These are phyloP conservation scores for Candida mattraensis DNA, from an alignment of 805 yeast genomes.

Conservation along the genomic window DNA sequence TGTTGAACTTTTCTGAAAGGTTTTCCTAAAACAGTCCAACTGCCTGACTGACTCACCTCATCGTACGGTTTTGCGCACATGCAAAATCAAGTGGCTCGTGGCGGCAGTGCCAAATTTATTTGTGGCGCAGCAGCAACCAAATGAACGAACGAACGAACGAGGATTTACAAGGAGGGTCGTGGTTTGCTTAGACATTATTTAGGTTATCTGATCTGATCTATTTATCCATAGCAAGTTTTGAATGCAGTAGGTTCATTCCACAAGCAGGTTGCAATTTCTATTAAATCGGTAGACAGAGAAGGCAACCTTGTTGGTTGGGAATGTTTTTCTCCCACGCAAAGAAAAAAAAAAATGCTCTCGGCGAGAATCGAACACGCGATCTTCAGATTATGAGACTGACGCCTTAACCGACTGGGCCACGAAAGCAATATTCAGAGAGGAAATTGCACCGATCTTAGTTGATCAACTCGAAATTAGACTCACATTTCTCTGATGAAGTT, in stretches of 20 bases:
- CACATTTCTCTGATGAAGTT: slow-evolving; percentile 2
- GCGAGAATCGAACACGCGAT: slow-evolving; percentile 43
- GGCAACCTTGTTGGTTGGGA: neutral
- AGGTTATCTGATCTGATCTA: too few relatives aligned
- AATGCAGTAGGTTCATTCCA: too few relatives aligned
- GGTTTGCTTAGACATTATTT: too few relatives aligned
- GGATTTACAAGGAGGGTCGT: too few relatives aligned
- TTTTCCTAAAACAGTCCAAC: neutral
- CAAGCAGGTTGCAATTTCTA: too few relatives aligned
- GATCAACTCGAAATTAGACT: neutral
- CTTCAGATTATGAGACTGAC: slow-evolving; percentile 42
- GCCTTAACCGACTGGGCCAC: slow-evolving; percentile 43
- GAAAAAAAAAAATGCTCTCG: slow-evolving; percentile 32
- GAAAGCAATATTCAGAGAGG: slow-evolving; percentile 24
- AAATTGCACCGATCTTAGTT: neutral
- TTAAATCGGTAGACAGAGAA: neutral
- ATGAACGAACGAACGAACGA: neutral
- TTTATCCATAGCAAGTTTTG: too few relatives aligned
- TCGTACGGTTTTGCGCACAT: slow-evolving; percentile 5
- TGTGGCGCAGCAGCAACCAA: slow-evolving; percentile 8
- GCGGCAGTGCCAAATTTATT: slow-evolving; percentile 5
- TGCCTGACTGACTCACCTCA: slow-evolving; percentile 15
- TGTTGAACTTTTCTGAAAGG: too few relatives aligned
- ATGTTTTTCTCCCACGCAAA: neutral
- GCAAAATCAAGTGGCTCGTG: slow-evolving; percentile 2